phyloP scores from a whole-genome alignment of 345 rosid species.

The Passiflora organensis region DNA sequence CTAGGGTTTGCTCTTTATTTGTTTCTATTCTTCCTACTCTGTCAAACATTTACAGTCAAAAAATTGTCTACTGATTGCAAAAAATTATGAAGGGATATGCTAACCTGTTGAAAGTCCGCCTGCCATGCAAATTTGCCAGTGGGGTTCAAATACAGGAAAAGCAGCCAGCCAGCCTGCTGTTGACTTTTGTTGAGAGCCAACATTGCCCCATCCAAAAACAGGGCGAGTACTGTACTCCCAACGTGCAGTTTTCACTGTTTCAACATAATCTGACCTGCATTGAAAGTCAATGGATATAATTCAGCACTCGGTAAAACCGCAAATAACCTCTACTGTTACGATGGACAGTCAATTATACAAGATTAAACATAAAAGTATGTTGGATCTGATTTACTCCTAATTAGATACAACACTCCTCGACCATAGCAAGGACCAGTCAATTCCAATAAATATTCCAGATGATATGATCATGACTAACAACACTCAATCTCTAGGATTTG shows the following conservation, averaged over 20 bases:
- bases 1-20: no score
- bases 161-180: slow-evolving; percentile 99
- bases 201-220: slow-evolving; percentile 92
- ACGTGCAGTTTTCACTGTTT: slow-evolving; percentile 72
- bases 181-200: slow-evolving; percentile 67
- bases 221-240: slow-evolving; percentile 97
- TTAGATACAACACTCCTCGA: no score
- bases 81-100: slow-evolving; percentile 19
- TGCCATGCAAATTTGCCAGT: slow-evolving; percentile 99
- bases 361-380: background rate
- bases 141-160: slow-evolving; percentile 96
- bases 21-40: no score
- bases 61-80: no score
- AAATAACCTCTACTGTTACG: background rate
- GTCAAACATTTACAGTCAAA: no score
- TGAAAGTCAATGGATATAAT: slow-evolving; percentile 14
- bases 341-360: background rate
- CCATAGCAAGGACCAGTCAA: no score
- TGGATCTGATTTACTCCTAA: background rate
- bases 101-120: slow-evolving; percentile 94
- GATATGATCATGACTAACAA: background rate
- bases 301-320: background rate
- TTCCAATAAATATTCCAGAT: background rate
- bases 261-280: slow-evolving; percentile 58
- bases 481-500: slow-evolving; percentile 3